Base-by-base conservation (phyloP, 306 rosid species). In the Oxytropis ochrocephala region DNA sequence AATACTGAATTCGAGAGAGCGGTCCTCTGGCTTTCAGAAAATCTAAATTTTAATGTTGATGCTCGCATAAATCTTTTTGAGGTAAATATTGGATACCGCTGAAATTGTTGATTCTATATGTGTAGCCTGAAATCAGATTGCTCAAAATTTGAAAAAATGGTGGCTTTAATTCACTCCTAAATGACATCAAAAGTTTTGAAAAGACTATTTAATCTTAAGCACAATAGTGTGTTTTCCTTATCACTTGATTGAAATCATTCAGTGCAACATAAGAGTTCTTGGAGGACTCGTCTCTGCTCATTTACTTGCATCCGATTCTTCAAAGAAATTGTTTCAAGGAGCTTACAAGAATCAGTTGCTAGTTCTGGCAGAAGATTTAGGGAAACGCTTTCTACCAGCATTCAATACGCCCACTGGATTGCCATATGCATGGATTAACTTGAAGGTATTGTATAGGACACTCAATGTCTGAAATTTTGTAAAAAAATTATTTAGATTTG, bases 261-360 rank as follows among this genome's bases (percentile, higher is more conserved):
- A 90, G 98, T 87, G 98, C 89, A 94, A 94, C 87, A 94, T 94
- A 78, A 85, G 97, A 87, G 96, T 88, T 41, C 98, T 94, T 76
- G 98, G 98, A 63, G 98, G 98, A 72, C 97, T 94, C 70, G 87
- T 94, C 59, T 94, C 97, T 74, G 95, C 97, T 79, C 98, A 94
- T 80, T 78, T 94, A 59, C 96, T 90, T 74, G 97, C 97, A 13
- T 85, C 97, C 75, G 97, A 90, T 90, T 84, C 95, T 75, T 76
- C 90, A 50, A 81, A 81, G 75, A 80, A 89, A 76, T 62, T 87
- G 77, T 72, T 83, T 72, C 78, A 69, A 71, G 92, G 87, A 63
- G 58, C 78, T 65, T 94, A 94, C 80, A 81, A 84, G 21, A 88
- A 88, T 73, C 86, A 88, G 85, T 80, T 94, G 50, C 88, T 90